Evolutionary conservation across 1,139 yeast genomes (phyloP).

Genomic region (Pneumocystis canis): DNA sequence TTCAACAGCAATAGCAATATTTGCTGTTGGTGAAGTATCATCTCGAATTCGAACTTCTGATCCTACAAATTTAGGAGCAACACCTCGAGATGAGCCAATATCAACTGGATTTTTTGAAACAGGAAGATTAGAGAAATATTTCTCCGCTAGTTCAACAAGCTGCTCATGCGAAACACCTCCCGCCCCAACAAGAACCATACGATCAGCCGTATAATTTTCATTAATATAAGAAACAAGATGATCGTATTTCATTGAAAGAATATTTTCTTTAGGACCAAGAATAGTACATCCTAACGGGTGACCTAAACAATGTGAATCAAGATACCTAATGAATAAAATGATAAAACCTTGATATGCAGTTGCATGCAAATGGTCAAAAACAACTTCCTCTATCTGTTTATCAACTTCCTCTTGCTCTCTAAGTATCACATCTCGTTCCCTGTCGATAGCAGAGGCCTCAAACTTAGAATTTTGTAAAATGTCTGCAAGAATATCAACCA

Average conservation of each 20-base stretch:
- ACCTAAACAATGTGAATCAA: conserved; percentile 16
- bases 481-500: conserved; percentile 80
- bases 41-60: conserved; percentile 80
- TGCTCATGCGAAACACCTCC: conserved; percentile 85
- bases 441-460: conserved; percentile 73
- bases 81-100: conserved; percentile 58
- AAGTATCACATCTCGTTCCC: conserved; percentile 88
- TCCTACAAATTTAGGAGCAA: conserved; percentile 63
- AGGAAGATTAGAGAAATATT: conserved; percentile 62
- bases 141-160: conserved; percentile 59
- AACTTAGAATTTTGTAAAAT: conserved; percentile 74
- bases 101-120: conserved; percentile 49
- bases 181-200: conserved; percentile 94
- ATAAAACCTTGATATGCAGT: conserved; percentile 52
- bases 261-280: conserved; percentile 83
- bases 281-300: conserved; percentile 97
- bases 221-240: conserved; percentile 70
- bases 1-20: conserved; percentile 88
- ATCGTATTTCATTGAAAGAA: conserved; percentile 57
- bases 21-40: conserved; percentile 71
- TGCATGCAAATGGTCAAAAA: conserved; percentile 90
- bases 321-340: not conserved
- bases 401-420: conserved; percentile 97
- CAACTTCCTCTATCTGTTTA: conserved; percentile 95
- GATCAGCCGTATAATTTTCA: conserved; percentile 83